These are phyloP conservation scores for Castanea sativa DNA, from an alignment of 306 rosid genomes.

Conservation along the genomic window DNA sequence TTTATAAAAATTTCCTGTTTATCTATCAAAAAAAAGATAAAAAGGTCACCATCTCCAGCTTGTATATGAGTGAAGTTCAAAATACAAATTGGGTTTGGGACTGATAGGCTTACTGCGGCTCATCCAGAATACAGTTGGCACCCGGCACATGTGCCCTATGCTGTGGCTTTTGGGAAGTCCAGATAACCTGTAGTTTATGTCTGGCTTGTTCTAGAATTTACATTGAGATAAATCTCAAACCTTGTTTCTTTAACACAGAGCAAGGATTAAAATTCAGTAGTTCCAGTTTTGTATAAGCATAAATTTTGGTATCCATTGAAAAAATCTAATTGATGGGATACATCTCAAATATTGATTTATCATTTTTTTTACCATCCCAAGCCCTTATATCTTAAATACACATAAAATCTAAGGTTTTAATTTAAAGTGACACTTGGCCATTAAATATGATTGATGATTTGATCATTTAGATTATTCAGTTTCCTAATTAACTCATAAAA, in stretches of 20 bases:
- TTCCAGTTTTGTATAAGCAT: background rate
- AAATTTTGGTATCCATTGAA: background rate
- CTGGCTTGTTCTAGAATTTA: background rate
- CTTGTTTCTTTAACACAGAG: background rate
- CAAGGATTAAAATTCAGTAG: background rate
- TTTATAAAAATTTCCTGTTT: too few relatives aligned
- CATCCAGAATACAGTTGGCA: too few relatives aligned
- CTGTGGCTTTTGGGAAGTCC: background rate
- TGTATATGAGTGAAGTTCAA: too few relatives aligned
- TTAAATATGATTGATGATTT: background rate
- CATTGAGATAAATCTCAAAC: background rate
- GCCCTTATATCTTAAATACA: background rate
- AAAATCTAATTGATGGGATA: slow-evolving; percentile 1
- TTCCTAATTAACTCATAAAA: background rate
- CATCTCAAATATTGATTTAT: background rate
- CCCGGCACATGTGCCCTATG: too few relatives aligned
- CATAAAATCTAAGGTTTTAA: background rate
- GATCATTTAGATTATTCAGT: background rate
- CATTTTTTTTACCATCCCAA: background rate
- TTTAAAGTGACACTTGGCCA: background rate
- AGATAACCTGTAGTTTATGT: background rate
- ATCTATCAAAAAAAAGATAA: too few relatives aligned
- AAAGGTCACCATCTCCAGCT: too few relatives aligned
- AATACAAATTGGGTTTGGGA: too few relatives aligned
- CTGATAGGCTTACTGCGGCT: too few relatives aligned